Base-by-base conservation (phyloP, 2,329 filamentous ascomycete species). In the Aspergillus luchuensis region DNA sequence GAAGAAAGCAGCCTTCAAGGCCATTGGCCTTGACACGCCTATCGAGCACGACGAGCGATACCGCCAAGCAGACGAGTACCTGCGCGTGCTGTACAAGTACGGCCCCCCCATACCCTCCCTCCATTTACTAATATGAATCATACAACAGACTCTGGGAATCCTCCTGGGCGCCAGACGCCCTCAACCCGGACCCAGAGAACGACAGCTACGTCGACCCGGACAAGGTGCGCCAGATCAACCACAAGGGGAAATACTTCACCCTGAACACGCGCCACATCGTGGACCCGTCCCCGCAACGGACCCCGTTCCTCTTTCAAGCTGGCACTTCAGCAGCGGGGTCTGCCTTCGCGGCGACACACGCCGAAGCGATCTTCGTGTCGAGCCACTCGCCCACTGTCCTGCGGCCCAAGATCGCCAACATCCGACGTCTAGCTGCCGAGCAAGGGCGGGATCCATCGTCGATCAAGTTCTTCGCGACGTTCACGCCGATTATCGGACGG, bases 31-130 rank as follows among this genome's bases (percentile, higher is more conserved):
- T 2, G 82, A 87, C 11, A 82, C 73, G 4, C 82, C 83, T 0
- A 84, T 86, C 33, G 82, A 86, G 58, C 86, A 88, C 63, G 87
- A 89, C 45, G 81, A 87, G 68, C 79, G 86, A 25, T 88, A 88
- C 62, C 78, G 75, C 0, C 83, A 86, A 65, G 86, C 86, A 0
- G 85, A 88, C 57, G 86, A 89, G 64, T 89, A 88, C 65, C 72
- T 89, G 25, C 73, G 80, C 1, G 82, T 89, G 0, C 72, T 88
- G 4, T 89, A 89, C 71, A 89, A 88, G 81, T 84, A 69, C 51
- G 59, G 59, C n/a, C n/a, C 38, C n/a, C 17, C 38, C 17, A 11
- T 5, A 11, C 28, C 10, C 11, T 36, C 30, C 10, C 33, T 19
- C 13, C 11, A 36, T 5, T 5, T 4, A 36, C 33, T 36, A 52